Evolutionary conservation across 169 alveolate species (phyloP), one percentile per base, ranked within the genome.

Genomic region (Eimeria praecox): DNA sequence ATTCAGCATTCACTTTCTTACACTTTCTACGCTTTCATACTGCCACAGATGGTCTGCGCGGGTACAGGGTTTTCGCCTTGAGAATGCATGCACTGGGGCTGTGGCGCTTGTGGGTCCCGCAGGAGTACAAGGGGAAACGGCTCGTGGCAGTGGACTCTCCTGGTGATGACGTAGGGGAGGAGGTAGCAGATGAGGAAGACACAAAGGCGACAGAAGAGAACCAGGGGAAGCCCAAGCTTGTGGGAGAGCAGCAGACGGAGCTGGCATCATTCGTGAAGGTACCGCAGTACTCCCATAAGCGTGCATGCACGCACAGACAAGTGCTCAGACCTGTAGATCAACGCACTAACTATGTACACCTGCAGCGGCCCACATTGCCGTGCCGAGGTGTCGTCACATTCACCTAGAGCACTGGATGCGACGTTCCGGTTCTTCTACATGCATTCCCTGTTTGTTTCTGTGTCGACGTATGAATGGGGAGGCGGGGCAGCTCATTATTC

Each of bases 221-320:
- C 9, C 80, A 66, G 87, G 88, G 35, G 80, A 85, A 86, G 92
- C 96, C 97, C 30, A 82, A 66, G 82, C 92, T 95, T 5, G 87
- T 93, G 35, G 97, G 94, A 3, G 97, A 96, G 69, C 96, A 97
- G 66, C 95, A 92, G 40, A 46, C 22, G 14, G 92, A 94, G 64
- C 97, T 46, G 9, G 95, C 95, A 69, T 80, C 75, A 62, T 97
- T 97, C 96, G 96, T 94, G 82, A 87, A 95, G 97, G 97, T 71
- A 42, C 56, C 40, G 27, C 54, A 38, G 4, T 73, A 1, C 56
- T 3, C 49, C 77, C 77, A 64, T 42, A 64, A n/a, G 77, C 77
- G 42, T n/a, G 77, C 38, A 0, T 24, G 42, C 38, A 64, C 14
- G 73, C 38, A 3, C 66, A 56, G 2, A 18, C 66, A 56, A 8